Percentiles rank a stretch among this genome's conserved stretches.
phyloP scores from a whole-genome alignment of 257 asterid genomes.

The Scutellaria galericulata region DNA sequence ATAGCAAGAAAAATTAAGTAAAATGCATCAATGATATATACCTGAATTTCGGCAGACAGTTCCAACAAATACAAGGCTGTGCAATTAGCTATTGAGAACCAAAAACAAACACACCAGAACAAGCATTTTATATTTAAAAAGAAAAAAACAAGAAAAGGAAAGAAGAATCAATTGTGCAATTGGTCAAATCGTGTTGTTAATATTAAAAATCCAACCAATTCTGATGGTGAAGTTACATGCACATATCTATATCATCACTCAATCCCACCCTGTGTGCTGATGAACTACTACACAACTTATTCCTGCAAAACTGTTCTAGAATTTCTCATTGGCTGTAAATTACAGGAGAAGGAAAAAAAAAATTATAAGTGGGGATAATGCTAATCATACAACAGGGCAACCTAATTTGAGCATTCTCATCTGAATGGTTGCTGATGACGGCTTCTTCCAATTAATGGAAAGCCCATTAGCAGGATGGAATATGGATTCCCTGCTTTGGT shows the following conservation, averaged over 20 bases:
- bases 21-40: conserved; percentile 30
- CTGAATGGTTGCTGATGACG: conserved; percentile 50
- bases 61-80: background rate
- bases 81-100: conserved; percentile 29
- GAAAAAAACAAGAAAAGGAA: conserved; percentile 11
- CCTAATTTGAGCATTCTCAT: conserved; percentile 51
- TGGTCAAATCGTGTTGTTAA: conserved; percentile 57
- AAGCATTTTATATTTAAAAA: conserved; percentile 15
- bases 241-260: conserved; percentile 59
- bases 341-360: conserved; percentile 55
- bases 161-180: conserved; percentile 31
- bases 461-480: conserved; percentile 45
- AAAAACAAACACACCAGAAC: conserved; percentile 28
- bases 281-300: conserved; percentile 22
- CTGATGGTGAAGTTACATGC: conserved; percentile 59
- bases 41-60: conserved; percentile 18
- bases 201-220: conserved; percentile 58
- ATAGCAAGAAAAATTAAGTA: conserved; percentile 20
- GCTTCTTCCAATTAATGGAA: conserved; percentile 36
- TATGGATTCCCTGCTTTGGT: conserved; percentile 47
- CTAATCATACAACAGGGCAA: conserved; percentile 88
- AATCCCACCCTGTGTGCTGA: conserved; percentile 59
- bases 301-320: too few species aligned
- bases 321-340: conserved; percentile 54
- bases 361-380: conserved; percentile 51